phyloP scores from a whole-genome alignment of 2,329 filamentous ascomycete species.

The Ophiostoma pallidulum region DNA sequence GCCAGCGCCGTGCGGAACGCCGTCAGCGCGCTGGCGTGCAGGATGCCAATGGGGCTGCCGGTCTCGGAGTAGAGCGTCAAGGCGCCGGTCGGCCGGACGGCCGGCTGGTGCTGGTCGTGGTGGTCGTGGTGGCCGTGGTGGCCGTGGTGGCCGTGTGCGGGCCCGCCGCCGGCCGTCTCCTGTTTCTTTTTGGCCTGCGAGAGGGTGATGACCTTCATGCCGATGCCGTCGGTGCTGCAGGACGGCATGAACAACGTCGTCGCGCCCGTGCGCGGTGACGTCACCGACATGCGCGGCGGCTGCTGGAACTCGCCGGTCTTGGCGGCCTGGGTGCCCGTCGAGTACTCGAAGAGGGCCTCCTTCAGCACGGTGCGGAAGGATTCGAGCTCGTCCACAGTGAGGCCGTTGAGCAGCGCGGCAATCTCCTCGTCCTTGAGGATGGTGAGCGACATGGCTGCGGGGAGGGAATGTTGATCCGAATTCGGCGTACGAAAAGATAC shows the following conservation, averaged over 20 bases:
- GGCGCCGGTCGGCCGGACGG: constrained; percentile 48
- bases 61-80: constrained; percentile 57
- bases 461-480: no score
- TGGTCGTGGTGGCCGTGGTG: constrained; percentile 21
- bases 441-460: constrained; percentile 42
- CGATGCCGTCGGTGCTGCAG: constrained; percentile 51
- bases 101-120: constrained; percentile 22
- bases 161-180: constrained; percentile 16
- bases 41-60: constrained; percentile 55
- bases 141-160: neutral
- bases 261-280: constrained; percentile 38
- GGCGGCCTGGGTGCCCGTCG: constrained; percentile 40
- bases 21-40: constrained; percentile 66
- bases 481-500: no score
- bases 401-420: constrained; percentile 41
- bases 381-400: constrained; percentile 44
- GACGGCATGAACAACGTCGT: constrained; percentile 70
- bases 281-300: constrained; percentile 41
- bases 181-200: constrained; percentile 25
- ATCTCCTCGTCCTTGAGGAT: constrained; percentile 51
- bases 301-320: constrained; percentile 42
- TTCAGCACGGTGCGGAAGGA: constrained; percentile 40
- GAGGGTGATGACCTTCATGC: constrained; percentile 63
- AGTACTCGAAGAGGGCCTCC: constrained; percentile 51
- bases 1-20: constrained; percentile 72